phyloP scores from a whole-genome alignment of 2,329 filamentous ascomycete species.

The Pezicula neosporulosa region DNA sequence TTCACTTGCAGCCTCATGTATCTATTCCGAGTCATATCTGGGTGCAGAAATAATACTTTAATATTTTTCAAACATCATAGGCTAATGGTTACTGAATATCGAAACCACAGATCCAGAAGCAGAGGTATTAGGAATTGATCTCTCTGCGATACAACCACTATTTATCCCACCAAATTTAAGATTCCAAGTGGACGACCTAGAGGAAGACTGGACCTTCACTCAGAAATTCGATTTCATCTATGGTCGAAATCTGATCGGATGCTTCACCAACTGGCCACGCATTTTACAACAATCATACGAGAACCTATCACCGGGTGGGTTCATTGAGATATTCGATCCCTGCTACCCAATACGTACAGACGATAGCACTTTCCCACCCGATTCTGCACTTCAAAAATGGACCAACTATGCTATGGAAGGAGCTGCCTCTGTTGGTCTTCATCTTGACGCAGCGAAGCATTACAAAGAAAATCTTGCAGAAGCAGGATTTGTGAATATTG shows the following conservation, averaged over 20 bases:
- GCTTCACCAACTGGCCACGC: no score
- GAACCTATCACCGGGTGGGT: slow-evolving; percentile 39
- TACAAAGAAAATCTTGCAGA: slow-evolving; percentile 9
- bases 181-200: slow-evolving; percentile 56
- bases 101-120: slow-evolving; percentile 2
- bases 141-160: slow-evolving; percentile 11
- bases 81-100: not conserved
- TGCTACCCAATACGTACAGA: slow-evolving; percentile 33
- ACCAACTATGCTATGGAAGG: no score
- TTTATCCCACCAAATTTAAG: not conserved
- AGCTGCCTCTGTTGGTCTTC: no score
- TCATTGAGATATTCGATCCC: slow-evolving; percentile 40
- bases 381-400: not conserved
- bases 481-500: slow-evolving; percentile 17
- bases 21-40: no score
- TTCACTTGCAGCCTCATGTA: no score
- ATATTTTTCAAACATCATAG: no score
- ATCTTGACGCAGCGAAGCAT: slow-evolving; percentile 11
- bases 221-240: slow-evolving; percentile 23
- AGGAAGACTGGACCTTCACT: slow-evolving; percentile 15
- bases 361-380: slow-evolving; percentile 28
- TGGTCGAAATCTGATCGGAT: not conserved
- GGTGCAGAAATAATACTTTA: no score
- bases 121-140: slow-evolving; percentile 23
- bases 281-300: no score